A percentile compares a stretch with the other conserved stretches of the same genome.
Conservation (phyloP, 441 rosid species). For the Metrosideros polymorpha region DNA sequence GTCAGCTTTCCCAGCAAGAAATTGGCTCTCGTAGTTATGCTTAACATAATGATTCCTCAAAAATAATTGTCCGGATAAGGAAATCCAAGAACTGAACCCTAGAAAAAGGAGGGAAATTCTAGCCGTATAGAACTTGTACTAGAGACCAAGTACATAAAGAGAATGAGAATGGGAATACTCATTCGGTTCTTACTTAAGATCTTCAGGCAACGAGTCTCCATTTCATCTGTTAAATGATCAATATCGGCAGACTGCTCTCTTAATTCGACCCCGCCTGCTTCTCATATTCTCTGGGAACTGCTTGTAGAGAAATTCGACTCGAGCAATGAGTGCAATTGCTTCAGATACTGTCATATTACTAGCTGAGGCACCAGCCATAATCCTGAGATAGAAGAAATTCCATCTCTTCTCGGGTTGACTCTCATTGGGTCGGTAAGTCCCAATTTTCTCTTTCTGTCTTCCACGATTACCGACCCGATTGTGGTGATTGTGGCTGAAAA, state of each 20-base stretch:
- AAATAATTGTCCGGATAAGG: background rate
- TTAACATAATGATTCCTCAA: background rate
- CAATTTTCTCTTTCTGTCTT: constrained; percentile 27
- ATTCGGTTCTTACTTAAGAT: constrained; percentile 7
- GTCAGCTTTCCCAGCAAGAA: background rate
- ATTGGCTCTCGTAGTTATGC: background rate
- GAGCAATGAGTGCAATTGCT: constrained; percentile 34
- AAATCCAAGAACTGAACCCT: background rate
- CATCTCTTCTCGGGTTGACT: constrained; percentile 25
- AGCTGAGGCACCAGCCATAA: constrained; percentile 63
- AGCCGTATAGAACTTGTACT: background rate
- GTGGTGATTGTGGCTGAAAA: constrained; percentile 31
- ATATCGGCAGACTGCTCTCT: constrained; percentile 29
- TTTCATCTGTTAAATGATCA: constrained; percentile 21
- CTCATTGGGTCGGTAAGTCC: constrained; percentile 32
- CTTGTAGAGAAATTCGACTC: constrained; percentile 48
- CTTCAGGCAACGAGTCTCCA: constrained; percentile 46
- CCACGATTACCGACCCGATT: constrained; percentile 42
- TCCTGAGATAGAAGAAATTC: constrained; percentile 42
- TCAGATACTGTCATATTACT: constrained; percentile 32
- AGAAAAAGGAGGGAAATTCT: background rate
- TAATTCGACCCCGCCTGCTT: constrained; percentile 46
- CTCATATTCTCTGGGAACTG: constrained; percentile 64
- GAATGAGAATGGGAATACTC: background rate
- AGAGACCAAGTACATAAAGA: background rate